Base-by-base conservation (phyloP, 495 filamentous ascomycete species). In the Eremomyces bilateralis region DNA sequence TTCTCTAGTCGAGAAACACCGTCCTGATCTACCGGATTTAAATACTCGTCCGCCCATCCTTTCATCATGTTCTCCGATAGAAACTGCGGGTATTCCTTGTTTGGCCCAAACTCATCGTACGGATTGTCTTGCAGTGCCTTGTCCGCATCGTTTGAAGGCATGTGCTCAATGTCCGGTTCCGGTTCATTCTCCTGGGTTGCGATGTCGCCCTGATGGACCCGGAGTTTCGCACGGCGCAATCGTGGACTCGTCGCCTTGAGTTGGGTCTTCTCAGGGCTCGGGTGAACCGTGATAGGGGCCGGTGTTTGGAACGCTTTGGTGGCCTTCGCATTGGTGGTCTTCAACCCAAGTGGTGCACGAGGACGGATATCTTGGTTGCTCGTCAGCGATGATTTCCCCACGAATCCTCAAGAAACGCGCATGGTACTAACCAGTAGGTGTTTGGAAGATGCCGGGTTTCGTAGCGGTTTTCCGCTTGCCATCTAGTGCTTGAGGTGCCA, bases 261-360 rank as follows among this genome's bases (percentile, higher is more conserved):
- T 22, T 55, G 55, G 2, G 58, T 61, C 45, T 59, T 64, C 31
- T 54, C 56, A 20, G 53, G 48, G 41, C 67, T 62, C 36, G 53
- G 45, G n/a, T 52, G 56, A 25, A 53, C 58, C 21, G 46, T 42
- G 24, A 57, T 55, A 6, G 61, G 61, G 19, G 58, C 66, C 1
- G 71, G 71, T 3, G 69, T 80, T 43, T 74, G 70, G 24, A 73
- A 63, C 3, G 64, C 64, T 46, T 63, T 78, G 24, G 6, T 27
- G 34, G 78, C 65, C 59, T 88, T 94, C 27, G 77, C 79, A 55
- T 99, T 99, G 29, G 88, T 94, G 0, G 85, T 95, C 55, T 99
- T 99, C 60, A 73, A 65, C 24, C 90, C 90, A 33, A 94, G 56
- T 3, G 80, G 74, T 25, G 88, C 83, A 40, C 82, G 73, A 31